Evolutionary conservation across 225 moss, liverwort and hornwort genomes (phyloP).

Genomic region (Bryum argenteum): DNA sequence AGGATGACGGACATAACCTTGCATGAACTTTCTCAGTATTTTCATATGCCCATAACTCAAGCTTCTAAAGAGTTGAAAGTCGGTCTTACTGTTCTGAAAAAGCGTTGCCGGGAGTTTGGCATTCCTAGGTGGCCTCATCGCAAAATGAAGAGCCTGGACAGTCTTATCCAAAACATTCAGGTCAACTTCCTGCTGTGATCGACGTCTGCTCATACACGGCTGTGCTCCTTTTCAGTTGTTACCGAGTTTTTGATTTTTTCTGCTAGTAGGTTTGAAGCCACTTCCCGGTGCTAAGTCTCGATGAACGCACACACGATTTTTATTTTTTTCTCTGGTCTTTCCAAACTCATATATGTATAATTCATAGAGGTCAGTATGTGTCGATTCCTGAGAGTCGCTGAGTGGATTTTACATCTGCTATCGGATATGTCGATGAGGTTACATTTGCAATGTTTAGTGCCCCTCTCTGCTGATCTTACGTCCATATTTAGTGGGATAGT

Average conservation of each 20-base stretch:
- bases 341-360: background rate
- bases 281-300: background rate
- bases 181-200: constrained; percentile 37
- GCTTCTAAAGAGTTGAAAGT: constrained; percentile 98
- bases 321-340: constrained; percentile 2
- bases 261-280: background rate
- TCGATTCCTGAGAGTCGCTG: too few relatives aligned
- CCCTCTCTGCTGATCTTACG: background rate
- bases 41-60: constrained; percentile 98
- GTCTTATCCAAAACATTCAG: constrained; percentile 97
- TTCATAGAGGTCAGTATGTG: too few relatives aligned
- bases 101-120: constrained; percentile 96
- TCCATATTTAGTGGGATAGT: background rate
- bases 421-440: constrained; percentile 10
- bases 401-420: constrained; percentile 4
- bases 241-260: background rate
- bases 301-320: background rate
- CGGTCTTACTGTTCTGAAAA: constrained; percentile 91
- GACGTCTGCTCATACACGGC: background rate
- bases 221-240: too few relatives aligned
- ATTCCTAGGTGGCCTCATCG: constrained; percentile 99
- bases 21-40: constrained; percentile 87
- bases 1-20: constrained; percentile 97
- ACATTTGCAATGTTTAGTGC: background rate
- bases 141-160: constrained; percentile 98